Evolutionary conservation across 1,284 basidiomycete species (phyloP), one percentile per base, ranked within the genome.

Genomic region (Erythrobasidium hasegawianum): DNA sequence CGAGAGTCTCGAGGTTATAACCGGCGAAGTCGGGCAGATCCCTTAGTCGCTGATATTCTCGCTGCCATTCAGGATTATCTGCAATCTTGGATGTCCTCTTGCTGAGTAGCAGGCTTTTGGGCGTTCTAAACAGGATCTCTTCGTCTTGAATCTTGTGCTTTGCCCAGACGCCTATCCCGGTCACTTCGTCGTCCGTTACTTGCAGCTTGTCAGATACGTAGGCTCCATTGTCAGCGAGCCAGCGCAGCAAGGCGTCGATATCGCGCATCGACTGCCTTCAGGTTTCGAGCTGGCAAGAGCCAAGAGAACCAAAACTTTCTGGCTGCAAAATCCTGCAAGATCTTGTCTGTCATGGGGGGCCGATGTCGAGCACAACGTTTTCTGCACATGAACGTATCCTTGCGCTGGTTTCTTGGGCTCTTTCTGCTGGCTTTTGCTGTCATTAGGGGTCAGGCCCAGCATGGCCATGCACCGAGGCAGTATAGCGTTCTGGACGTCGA

Each of bases 401-500:
- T 33, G 11, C 33, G 33, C 33, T 33, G 33, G 5, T 11, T 33
- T 33, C 33, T 33, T 11, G 33, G 33, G 5, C 33, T 33, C 11
- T 33, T 33, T 11, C 33, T 33, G 33, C 11, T 33, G 33, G 33
- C 33, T 33, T 33, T 4, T 33, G 33, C 33, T 33, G 33, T 11
- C 33, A 33, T 33, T 33, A 33, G 33, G 45, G 22, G 45, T 47
- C n/a, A n/a, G 45, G 45, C 22, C 8, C 45, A 47, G 45, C n/a
- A 24, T 24, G 45, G 16, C 43, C 43, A 18, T 47, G 8, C 43
- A 5, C 43, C 43, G 16, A 47, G 43, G 43, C 43, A 57, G 18
- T 73, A 70, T 59, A 50, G 66, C 2, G 53, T 61, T 1, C 49
- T 73, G 41, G 57, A 61, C 14, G 50, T 53, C 16, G 26, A 50